A percentile compares a stretch with the other conserved stretches of the same genome.
These are phyloP conservation scores for Mollisia scopiformis DNA, from an alignment of 2,329 filamentous ascomycete species.

Conservation along the genomic window DNA sequence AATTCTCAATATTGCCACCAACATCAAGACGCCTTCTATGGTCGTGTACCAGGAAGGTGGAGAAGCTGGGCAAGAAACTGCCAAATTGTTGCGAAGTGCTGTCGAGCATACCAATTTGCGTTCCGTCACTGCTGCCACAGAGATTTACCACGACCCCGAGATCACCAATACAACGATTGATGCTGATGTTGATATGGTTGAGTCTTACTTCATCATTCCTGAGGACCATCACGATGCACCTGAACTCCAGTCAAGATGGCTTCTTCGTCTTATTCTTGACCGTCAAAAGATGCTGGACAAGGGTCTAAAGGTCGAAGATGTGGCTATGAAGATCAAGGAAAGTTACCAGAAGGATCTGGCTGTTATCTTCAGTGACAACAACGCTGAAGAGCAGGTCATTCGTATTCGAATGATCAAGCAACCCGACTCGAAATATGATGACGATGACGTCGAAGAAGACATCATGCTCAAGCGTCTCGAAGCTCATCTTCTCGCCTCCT, in stretches of 20 bases:
- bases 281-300: slow-evolving; percentile 96
- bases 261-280: slow-evolving; percentile 90
- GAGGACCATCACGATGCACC: slow-evolving; percentile 67
- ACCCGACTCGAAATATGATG: slow-evolving; percentile 74
- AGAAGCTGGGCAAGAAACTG: slow-evolving; percentile 72
- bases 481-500: slow-evolving; percentile 85
- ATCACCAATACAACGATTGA: slow-evolving; percentile 84
- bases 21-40: slow-evolving; percentile 99
- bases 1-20: slow-evolving; percentile 95
- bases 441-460: slow-evolving; percentile 80
- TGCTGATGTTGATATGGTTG: slow-evolving; percentile 90
- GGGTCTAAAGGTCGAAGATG: slow-evolving; percentile 87
- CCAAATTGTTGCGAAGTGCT: slow-evolving; percentile 82
- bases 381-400: slow-evolving; percentile 92
- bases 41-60: slow-evolving; percentile 77
- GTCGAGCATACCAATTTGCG: slow-evolving; percentile 95
- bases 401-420: slow-evolving; percentile 81
- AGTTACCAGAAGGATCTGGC: slow-evolving; percentile 84
- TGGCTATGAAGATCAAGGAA: slow-evolving; percentile 86
- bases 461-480: slow-evolving; percentile 92
- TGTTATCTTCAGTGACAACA: slow-evolving; percentile 97
- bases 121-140: slow-evolving; percentile 87
- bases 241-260: slow-evolving; percentile 88
- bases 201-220: slow-evolving; percentile 94
- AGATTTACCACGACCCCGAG: slow-evolving; percentile 97